Evolutionary conservation across 371 early-diverging fungal genomes (phyloP), one percentile per base, ranked within the genome.

Genomic region (Lichtheimia hyalospora): DNA sequence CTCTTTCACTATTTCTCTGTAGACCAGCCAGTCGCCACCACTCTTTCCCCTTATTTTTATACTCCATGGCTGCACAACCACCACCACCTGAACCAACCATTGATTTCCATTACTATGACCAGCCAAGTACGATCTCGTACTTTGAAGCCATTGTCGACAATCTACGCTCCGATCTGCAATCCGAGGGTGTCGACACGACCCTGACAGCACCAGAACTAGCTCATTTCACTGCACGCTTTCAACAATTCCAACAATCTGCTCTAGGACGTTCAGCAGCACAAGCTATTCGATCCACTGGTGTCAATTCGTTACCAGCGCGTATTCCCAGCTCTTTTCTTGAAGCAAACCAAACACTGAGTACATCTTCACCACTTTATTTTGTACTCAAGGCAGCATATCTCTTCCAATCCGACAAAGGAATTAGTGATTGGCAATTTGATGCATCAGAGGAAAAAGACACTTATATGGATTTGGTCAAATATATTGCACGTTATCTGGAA

Each of bases 221-320:
- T 2, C 72, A 73, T 44, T 84, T 87, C 48, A 71, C 70, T 18
- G 82, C 82, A 20, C 71, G 71, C 14, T 67, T 87, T 55, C 84
- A 84, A 57, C 80, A 84, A 55, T 87, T 87, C 54, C 89, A 89
- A 69, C 67, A 85, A 39, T 77, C 78, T 42, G 72, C 67, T 60
- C 70, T 89, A n/a, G 82, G 84, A 12, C 53, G 65, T 49, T 49
- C 57, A 34, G 63, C 69, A 13, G 68, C 62, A 6, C 55, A 73
- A 25, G 75, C 79, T 28, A 62, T 57, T 46, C 46, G 46, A 16
- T 21, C n/a, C 5, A 46, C 5, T 16, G 46, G 46, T 21, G 21
- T 46, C 1, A 34, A 18, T 27, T 13, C 25, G 7, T 46, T 55
- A 16, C 58, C 43, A 40, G 54, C 80, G 20, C 78, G 84, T 44